phyloP scores from a whole-genome alignment of 192 early-diverging fungal species.

The Entomortierella beljakovae region DNA sequence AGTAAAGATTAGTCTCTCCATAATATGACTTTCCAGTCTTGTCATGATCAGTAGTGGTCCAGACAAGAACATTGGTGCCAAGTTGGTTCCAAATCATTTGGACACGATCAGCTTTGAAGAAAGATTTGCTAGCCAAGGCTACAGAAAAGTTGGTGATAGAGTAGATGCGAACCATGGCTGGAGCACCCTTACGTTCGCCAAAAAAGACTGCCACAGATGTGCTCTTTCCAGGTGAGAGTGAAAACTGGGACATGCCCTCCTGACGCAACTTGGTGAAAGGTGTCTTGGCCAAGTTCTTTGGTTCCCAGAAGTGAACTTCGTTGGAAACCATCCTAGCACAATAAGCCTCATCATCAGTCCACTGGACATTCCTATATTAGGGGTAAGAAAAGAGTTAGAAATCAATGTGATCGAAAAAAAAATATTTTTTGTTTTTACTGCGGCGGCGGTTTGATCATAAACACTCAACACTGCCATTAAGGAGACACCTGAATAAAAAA shows the following conservation, averaged over 20 bases:
- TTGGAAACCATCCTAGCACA: conserved; percentile 88
- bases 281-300: conserved; percentile 69
- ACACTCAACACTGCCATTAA: too few relatives aligned
- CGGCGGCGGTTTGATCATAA: not conserved
- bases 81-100: conserved; percentile 94
- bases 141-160: conserved; percentile 78
- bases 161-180: conserved; percentile 91
- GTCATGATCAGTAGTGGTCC: conserved; percentile 96
- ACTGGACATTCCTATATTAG: conserved; percentile 83
- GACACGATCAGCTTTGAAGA: conserved; percentile 94
- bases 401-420: not conserved
- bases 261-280: conserved; percentile 69
- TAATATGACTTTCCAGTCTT: conserved; percentile 97
- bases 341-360: conserved; percentile 91
- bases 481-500: too few relatives aligned
- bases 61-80: conserved; percentile 88
- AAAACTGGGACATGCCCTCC: conserved; percentile 86
- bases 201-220: conserved; percentile 92
- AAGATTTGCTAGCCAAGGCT: conserved; percentile 89
- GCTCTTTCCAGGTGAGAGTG: conserved; percentile 87
- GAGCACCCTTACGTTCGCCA: conserved; percentile 84
- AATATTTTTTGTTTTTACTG: not conserved
- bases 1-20: conserved; percentile 95
- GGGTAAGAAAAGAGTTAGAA: not conserved
- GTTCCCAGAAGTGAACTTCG: conserved; percentile 91